phyloP scores from a whole-genome alignment of 768 basidiomycete genomes.

The Psilocybe cubensis region DNA sequence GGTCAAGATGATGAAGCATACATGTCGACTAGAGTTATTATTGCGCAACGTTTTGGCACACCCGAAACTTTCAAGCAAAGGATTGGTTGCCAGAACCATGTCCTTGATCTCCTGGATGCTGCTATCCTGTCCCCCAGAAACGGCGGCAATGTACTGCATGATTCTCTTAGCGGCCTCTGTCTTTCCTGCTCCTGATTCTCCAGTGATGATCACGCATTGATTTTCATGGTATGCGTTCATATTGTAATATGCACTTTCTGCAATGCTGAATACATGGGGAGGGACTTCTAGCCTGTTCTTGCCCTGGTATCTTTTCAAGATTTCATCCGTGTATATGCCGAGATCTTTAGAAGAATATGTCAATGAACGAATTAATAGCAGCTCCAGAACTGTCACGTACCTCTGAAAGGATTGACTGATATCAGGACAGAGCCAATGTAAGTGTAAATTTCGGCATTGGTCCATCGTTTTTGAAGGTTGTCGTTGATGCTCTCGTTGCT shows the following conservation, averaged over 20 bases:
- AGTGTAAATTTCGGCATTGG: constrained; percentile 95
- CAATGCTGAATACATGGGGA: constrained; percentile 97
- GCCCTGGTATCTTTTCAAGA: constrained; percentile 83
- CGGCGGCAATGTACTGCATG: constrained; percentile 99
- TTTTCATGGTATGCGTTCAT: constrained; percentile 99
- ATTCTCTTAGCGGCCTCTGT: constrained; percentile 99
- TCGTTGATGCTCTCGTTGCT: constrained; percentile 98
- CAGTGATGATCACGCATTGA: constrained; percentile 99
- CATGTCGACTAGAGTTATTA: constrained; percentile 98
- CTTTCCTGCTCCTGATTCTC: constrained; percentile 98
- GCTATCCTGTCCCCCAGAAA: constrained; percentile 84
- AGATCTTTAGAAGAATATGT: constrained; percentile 61
- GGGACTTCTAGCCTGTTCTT: constrained; percentile 99
- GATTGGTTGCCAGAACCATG: constrained; percentile 99
- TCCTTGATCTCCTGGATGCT: constrained; percentile 99
- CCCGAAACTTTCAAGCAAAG: constrained; percentile 95
- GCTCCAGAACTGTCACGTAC: constrained; percentile 36
- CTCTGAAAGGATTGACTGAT: constrained; percentile 99
- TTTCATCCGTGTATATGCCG: constrained; percentile 95
- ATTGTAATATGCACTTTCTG: constrained; percentile 96
- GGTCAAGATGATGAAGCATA: constrained; percentile 42
- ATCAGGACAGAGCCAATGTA: constrained; percentile 99
- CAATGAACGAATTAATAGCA: constrained; percentile 3
- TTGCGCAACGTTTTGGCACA: constrained; percentile 99
- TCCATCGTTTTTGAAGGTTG: constrained; percentile 96